Evolutionary conservation across 2,329 filamentous ascomycete species (phyloP).

Genomic region (Bertia moriformis): DNA sequence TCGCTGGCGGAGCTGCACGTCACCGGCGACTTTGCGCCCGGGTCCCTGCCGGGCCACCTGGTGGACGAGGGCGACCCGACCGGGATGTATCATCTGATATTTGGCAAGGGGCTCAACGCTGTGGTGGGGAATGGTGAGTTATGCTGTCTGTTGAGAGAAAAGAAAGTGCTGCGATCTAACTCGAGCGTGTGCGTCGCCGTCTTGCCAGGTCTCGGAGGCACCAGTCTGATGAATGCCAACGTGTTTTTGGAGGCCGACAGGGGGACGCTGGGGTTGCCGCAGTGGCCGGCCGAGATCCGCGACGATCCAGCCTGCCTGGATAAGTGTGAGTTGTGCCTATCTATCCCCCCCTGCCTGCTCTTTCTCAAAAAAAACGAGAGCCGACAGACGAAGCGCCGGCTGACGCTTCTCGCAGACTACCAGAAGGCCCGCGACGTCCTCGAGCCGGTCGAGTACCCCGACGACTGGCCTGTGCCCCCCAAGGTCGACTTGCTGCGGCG

Average conservation of each 20-base stretch:
- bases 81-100: constrained; percentile 47
- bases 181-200: constrained; percentile 1
- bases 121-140: constrained; percentile 41
- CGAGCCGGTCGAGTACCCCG: constrained; percentile 41
- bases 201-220: constrained; percentile 41
- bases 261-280: constrained; percentile 31
- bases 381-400: not conserved
- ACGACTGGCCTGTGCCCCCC: constrained; percentile 37
- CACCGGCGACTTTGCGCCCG: constrained; percentile 34
- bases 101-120: constrained; percentile 49
- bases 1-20: constrained; percentile 36
- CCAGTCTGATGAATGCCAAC: constrained; percentile 53
- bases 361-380: not conserved
- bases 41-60: constrained; percentile 21
- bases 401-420: constrained; percentile 29
- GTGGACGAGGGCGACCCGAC: constrained; percentile 36
- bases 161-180: not conserved
- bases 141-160: constrained; percentile 3
- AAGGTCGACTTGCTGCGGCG: constrained; percentile 41
- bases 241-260: constrained; percentile 47
- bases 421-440: constrained; percentile 36
- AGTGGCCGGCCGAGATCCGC: constrained; percentile 45
- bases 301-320: constrained; percentile 23
- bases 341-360: accelerated
- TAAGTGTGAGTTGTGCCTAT: constrained; percentile 31